Evolutionary conservation across 2,329 filamentous ascomycete species (phyloP), one percentile per base, ranked within the genome.

Genomic region (Lasiodiplodia citricola): DNA sequence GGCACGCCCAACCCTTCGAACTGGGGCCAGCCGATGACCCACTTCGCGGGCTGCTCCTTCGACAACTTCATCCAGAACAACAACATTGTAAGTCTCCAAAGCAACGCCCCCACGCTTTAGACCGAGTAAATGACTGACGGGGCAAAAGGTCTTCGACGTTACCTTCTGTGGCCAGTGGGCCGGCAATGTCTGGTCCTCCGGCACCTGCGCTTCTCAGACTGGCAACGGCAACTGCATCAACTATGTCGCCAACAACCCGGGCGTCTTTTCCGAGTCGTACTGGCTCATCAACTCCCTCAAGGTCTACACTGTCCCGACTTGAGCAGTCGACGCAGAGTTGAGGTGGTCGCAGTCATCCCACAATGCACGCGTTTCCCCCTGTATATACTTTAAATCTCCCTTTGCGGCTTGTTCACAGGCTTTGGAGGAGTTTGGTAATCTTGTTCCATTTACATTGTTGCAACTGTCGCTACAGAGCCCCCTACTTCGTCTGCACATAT

Each of bases 111-210:
- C 4, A 28, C 3, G 35, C 37, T 16, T 21, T 1, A 4, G 3
- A 6, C 16, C 18, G 10, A 41, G 18, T 54, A 4, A 21, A 18
- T 50, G 51, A n/a, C 47, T 57, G 4, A 57, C 16, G 2, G 13
- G 10, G 62, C 4, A 76, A 21, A 35, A 57, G 72, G 75, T 85
- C 25, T 82, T 87, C 68, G 83, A 87, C 71, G 84, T 81, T 2
- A 85, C 84, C 0, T 87, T 87, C 75, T 87, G 85, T 70, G 86
- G 86, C 41, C 83, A 85, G 66, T 87, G 86, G 85, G 85, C 86
- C 8, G 85, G 85, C 14, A 72, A 74, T 18, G 80, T 83, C 2
- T 87, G 79, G 78, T 73, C 74, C 11, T 74, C 73, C 4, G 74
- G 72, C 10, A 69, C 72, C 16, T 80, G 79, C 67, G 71, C 77